Evolutionary conservation across 1,139 yeast species (phyloP), one percentile per base, ranked within the genome.

Genomic region (Blastobotrys arbuscula): DNA sequence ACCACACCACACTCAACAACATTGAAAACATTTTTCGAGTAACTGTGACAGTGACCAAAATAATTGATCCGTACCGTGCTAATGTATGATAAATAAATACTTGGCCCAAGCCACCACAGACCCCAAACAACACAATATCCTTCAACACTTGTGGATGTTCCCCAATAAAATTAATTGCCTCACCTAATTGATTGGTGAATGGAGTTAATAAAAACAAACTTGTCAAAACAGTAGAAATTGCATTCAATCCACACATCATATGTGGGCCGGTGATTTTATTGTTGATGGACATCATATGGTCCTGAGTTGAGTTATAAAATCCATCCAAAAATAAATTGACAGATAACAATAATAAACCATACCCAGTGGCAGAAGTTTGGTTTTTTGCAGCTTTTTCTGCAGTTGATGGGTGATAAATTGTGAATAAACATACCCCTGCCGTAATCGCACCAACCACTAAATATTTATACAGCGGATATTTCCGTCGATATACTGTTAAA

Each of bases 1-100:
- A 92, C 57, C 92, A 71, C 2, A 87, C 65, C 47, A 92, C 96
- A 61, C 96, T 85, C 51, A 92, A 69, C 19, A 89, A 74, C 97
- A 92, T 90, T 45, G 97, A 88, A 47, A 89, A 72, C 97, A 92
- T 90, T 63, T 92, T 92, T 56, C 99, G 76, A 0, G 98, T 90
- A 8, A 92, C 97, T 0, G 97, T 94, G 18, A 95, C 94, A 28
- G 96, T 90, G 33, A 92, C 89, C 48, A 92, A 71, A 1, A 87
- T 77, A 52, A 92, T 72, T 2, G 96, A 86, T 46, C 92, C 96
- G 62, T 86, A 92, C 52, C 78, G 74, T 58, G 87, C 95, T 45
- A 92, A 71, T 0, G 96, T 88, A 50, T 82, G 70, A 65, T 90
- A 92, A 44, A 92, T 88, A 66, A 92, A 92, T 16, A 90, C 79